A percentile compares a stretch with the other conserved stretches of the same genome.
phyloP scores from a whole-genome alignment of 352 stramenopile species.

The Pythium myriotylum region DNA sequence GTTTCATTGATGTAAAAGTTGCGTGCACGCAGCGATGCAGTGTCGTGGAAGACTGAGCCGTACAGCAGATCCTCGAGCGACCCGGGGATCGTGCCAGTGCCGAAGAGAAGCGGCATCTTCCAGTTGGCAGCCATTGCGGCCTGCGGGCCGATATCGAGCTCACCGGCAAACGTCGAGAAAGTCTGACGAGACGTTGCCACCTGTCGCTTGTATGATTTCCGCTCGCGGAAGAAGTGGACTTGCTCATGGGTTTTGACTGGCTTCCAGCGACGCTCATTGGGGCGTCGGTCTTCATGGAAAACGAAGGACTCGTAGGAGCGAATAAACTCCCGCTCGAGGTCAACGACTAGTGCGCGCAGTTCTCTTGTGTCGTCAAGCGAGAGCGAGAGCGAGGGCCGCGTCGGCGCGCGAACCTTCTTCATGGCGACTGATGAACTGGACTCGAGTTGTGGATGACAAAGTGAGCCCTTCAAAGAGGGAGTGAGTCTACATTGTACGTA shows the following conservation, averaged over 20 bases:
- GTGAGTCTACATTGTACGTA: too few species aligned
- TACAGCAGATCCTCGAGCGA: constrained; percentile 61
- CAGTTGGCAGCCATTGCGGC: not conserved
- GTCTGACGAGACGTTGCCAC: too few species aligned
- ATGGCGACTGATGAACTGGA: too few species aligned
- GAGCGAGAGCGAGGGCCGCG: not conserved
- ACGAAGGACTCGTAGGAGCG: constrained; percentile 43
- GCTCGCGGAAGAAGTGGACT: constrained; percentile 41
- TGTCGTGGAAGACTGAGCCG: constrained; percentile 44
- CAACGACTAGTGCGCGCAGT: not conserved
- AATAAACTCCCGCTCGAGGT: constrained; percentile 28
- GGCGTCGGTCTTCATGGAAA: constrained; percentile 28
- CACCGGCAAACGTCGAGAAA: not conserved
- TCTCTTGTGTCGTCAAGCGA: not conserved
- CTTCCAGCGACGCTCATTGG: constrained; percentile 48
- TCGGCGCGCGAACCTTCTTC: too few species aligned
- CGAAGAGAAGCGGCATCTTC: not conserved
- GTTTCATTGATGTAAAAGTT: constrained; percentile 38
- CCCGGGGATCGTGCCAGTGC: constrained; percentile 35
- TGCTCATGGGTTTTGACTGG: constrained; percentile 38
- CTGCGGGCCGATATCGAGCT: not conserved
- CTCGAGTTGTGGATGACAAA: too few species aligned
- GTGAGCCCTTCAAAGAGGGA: too few species aligned
- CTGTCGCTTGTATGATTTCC: not conserved
- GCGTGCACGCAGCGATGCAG: constrained; percentile 33